Percentiles rank a stretch among this genome's conserved stretches.
Evolutionary conservation across 2,329 filamentous ascomycete species (phyloP).

Genomic region (Diaporthe destruens): DNA sequence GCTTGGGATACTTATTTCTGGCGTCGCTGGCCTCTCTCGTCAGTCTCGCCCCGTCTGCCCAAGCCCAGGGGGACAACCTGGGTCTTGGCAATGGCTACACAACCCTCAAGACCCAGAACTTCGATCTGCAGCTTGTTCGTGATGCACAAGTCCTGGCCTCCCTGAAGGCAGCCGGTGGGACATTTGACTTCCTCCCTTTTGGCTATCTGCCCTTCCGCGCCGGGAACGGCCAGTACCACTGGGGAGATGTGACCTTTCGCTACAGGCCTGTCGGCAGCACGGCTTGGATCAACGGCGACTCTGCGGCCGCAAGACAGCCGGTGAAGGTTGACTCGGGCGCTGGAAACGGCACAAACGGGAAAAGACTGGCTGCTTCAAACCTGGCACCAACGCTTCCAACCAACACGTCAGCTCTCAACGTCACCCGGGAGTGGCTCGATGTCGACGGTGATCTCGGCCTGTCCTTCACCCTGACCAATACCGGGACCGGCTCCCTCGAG

Average conservation of each 20-base stretch:
- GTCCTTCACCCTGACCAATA: conserved; percentile 64
- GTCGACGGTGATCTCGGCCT: conserved; percentile 63
- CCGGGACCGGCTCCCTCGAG: conserved; percentile 56
- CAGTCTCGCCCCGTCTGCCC: conserved; percentile 3
- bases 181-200: conserved; percentile 68
- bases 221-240: conserved; percentile 67
- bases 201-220: conserved; percentile 62
- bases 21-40: conserved; percentile 12
- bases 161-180: conserved; percentile 53
- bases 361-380: conserved; percentile 54
- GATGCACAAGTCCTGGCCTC: conserved; percentile 64
- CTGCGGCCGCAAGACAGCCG: conserved; percentile 55
- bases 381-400: conserved; percentile 57
- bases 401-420: conserved; percentile 52
- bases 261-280: conserved; percentile 58
- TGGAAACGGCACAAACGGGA: conserved; percentile 43
- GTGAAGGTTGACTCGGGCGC: conserved; percentile 49
- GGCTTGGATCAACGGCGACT: conserved; percentile 62
- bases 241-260: conserved; percentile 68
- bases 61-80: conserved; percentile 50
- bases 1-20: conserved; percentile 6
- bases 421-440: conserved; percentile 66
- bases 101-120: conserved; percentile 55
- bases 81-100: conserved; percentile 56
- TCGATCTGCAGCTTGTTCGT: conserved; percentile 57